Conservation (phyloP, 164 flowering plant genomes). For the Vitis labrusca region DNA sequence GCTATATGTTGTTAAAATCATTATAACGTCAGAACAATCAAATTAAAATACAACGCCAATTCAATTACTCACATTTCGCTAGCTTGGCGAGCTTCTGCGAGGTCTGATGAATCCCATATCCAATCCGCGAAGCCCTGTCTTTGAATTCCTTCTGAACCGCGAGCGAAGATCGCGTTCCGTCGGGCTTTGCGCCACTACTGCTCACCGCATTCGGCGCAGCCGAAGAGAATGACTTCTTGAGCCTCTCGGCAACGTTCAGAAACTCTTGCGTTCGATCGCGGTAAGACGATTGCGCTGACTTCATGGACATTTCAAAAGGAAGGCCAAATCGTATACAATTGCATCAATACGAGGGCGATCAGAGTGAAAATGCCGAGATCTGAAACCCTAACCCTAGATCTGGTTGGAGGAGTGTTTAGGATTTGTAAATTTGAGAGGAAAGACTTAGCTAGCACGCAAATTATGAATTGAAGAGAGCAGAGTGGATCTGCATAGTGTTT, state of each 20-base stretch:
- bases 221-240: slow-evolving; percentile 55
- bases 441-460: no score
- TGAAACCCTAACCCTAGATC: no score
- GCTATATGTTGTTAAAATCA: no score
- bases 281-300: slow-evolving; percentile 61
- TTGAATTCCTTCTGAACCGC: slow-evolving; percentile 85
- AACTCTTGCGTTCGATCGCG: slow-evolving; percentile 93
- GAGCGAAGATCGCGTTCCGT: slow-evolving; percentile 49
- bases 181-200: slow-evolving; percentile 31
- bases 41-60: no score
- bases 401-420: no score
- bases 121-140: slow-evolving; percentile 86
- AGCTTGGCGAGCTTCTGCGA: slow-evolving; percentile 93
- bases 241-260: slow-evolving; percentile 58
- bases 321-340: no score
- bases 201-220: slow-evolving; percentile 26
- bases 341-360: no score
- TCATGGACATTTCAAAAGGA: slow-evolving; percentile 24
- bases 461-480: no score
- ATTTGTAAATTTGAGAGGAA: no score
- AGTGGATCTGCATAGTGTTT: no score
- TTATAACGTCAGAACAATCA: no score
- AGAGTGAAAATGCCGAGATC: no score
- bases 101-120: slow-evolving; percentile 88
- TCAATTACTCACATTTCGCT: slow-evolving; percentile 71